Conservation (phyloP, 345 rosid genomes). For the Eucalyptus shirleyi region DNA sequence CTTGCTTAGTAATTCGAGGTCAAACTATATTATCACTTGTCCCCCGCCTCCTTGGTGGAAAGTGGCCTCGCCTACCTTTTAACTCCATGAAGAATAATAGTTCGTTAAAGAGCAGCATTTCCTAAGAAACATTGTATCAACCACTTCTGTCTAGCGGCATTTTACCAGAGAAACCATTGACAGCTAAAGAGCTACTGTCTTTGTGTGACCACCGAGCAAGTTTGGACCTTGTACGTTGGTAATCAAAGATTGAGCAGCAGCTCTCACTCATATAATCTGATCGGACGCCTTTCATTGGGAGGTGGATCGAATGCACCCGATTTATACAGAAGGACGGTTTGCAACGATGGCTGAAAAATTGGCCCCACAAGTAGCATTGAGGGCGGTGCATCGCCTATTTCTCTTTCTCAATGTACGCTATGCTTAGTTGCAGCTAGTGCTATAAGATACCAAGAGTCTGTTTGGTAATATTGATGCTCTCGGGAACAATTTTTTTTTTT, state of each 20-base stretch:
- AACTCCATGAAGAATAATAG: background rate
- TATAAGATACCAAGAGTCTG: background rate
- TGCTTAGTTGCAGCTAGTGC: background rate
- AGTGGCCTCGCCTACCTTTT: background rate
- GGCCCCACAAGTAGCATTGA: background rate
- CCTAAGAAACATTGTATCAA: background rate
- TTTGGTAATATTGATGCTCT: fast-evolving
- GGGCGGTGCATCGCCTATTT: background rate
- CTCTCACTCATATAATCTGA: background rate
- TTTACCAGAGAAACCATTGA: background rate
- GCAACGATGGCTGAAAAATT: background rate
- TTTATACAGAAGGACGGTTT: background rate
- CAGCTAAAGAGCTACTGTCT: background rate
- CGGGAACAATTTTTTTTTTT: too few species aligned
- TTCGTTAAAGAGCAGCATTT: background rate
- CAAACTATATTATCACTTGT: background rate
- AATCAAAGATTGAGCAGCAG: background rate
- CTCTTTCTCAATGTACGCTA: background rate
- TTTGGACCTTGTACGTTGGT: background rate
- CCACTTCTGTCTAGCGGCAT: background rate
- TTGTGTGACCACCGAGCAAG: background rate
- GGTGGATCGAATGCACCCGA: background rate
- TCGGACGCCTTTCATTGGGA: background rate
- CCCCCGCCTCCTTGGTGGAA: background rate
- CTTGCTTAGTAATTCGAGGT: background rate